Percentiles rank a stretch among this genome's conserved stretches.
Conservation (phyloP, 2,329 filamentous ascomycete species). For the Pestalotiopsis sp. region DNA sequence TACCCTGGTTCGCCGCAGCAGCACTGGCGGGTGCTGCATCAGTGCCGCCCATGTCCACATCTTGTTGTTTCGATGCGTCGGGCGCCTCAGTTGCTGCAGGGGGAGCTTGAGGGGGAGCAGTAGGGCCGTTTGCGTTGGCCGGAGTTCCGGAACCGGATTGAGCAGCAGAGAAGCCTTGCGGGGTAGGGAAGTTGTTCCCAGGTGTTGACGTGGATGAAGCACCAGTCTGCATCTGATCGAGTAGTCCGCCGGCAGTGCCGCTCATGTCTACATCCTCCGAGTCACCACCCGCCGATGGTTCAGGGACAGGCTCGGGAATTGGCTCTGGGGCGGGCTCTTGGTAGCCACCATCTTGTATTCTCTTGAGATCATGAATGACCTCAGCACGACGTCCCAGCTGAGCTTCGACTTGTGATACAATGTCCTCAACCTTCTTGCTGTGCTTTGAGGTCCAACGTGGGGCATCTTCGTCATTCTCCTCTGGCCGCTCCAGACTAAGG, state of each 20-base stretch:
- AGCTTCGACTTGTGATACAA: slow-evolving; percentile 75
- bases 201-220: slow-evolving; percentile 64
- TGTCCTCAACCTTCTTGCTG: slow-evolving; percentile 67
- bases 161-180: slow-evolving; percentile 59
- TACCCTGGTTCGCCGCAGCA: slow-evolving; percentile 52
- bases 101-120: slow-evolving; percentile 41
- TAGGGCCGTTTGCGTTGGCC: slow-evolving; percentile 47
- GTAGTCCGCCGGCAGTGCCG: slow-evolving; percentile 63
- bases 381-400: slow-evolving; percentile 69
- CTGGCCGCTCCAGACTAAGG: slow-evolving; percentile 64
- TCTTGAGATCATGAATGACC: slow-evolving; percentile 65
- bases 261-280: slow-evolving; percentile 65
- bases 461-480: slow-evolving; percentile 52
- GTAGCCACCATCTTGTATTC: slow-evolving; percentile 78
- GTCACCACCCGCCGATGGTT: slow-evolving; percentile 42
- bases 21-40: slow-evolving; percentile 38
- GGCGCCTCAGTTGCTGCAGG: slow-evolving; percentile 12
- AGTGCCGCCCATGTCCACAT: slow-evolving; percentile 62
- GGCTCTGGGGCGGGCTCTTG: slow-evolving; percentile 60
- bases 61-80: slow-evolving; percentile 31
- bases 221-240: slow-evolving; percentile 70
- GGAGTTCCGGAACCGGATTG: slow-evolving; percentile 64
- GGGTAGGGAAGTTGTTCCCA: slow-evolving; percentile 61
- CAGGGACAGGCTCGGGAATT: slow-evolving; percentile 21
- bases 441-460: slow-evolving; percentile 41